A percentile compares a stretch with the other conserved stretches of the same genome.
Conservation (phyloP, 2,329 filamentous ascomycete species). For the Xylariaceae sp. region DNA sequence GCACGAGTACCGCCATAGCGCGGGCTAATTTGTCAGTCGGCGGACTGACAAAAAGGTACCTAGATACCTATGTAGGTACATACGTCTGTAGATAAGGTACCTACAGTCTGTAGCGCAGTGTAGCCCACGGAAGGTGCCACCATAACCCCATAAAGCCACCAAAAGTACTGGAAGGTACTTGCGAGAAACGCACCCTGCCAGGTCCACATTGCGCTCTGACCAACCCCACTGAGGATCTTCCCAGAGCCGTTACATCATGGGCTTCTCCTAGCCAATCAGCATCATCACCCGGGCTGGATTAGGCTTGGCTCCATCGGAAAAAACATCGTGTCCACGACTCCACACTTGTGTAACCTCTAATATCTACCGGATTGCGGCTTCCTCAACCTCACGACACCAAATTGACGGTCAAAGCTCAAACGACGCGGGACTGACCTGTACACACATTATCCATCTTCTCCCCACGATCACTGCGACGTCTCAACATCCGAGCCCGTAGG, state of each 20-base stretch:
- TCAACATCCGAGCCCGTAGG: conserved; percentile 14
- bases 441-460: conserved; percentile 9
- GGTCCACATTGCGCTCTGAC: no score
- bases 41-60: no score
- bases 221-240: neutral
- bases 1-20: neutral
- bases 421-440: conserved; percentile 16
- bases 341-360: no score
- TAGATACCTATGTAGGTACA: neutral
- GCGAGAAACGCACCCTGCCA: no score
- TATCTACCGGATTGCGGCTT: neutral
- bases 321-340: neutral
- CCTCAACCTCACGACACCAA: conserved; percentile 10
- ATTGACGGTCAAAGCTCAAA: conserved; percentile 9
- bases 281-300: neutral
- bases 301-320: neutral
- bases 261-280: conserved; percentile 14
- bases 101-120: neutral
- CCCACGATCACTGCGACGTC: conserved; percentile 15
- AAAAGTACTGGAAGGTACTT: no score
- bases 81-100: no score
- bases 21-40: neutral
- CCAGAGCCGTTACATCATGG: conserved; percentile 11
- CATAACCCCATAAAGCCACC: no score
- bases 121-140: conserved; percentile 4